Base-by-base conservation (phyloP, 495 filamentous ascomycete genomes). In the Pseudevernia furfuracea region DNA sequence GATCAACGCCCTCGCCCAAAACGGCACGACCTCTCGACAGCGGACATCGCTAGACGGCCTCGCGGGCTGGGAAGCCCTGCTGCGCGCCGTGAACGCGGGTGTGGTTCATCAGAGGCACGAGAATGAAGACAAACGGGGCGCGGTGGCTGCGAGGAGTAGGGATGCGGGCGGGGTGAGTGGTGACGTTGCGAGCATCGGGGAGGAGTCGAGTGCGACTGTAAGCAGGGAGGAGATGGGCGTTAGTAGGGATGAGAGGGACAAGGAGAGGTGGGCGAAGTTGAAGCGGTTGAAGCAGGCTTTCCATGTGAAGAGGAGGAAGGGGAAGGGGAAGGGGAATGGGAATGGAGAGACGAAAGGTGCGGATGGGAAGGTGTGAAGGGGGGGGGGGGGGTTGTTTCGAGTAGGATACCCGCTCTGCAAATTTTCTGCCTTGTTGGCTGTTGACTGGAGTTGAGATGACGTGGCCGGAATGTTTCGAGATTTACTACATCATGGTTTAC, bases 1-100 rank as follows among this genome's bases (percentile, higher is more conserved):
- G 89, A 78, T 88, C 68, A 88, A 85, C 68, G 73, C 81, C 19
- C 65, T 71, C 1, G 78, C 82, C 14, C 89, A 93, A 72, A 80
- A 76, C 58, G 78, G 78, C 28, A 72, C 73, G 19, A 74, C 73
- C 2, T 28, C 48, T 7, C 48, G 58, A 17, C 60, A n/a, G n/a
- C n/a, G 62, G 23, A 59, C 57, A 1, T 61, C 58, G 21, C 74
- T 74, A 5, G 66, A 71, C 32, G 61, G 78, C 9, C 74, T 73
- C 10, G 75, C 73, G 64, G 81, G 81, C 11, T 83, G 80, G 81
- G 71, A 81, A 48, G 56, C 79, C 12, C 69, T 81, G 49, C 63
- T 73, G 9, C 73, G 78, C 37, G 76, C 78, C 19, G 57, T 78
- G 28, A 74, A 73, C 48, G 68, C 65, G 25, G 67, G 65, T 25